These are phyloP conservation scores for Tephrocybe sp. DNA, from an alignment of 768 basidiomycete species.

Conservation along the genomic window DNA sequence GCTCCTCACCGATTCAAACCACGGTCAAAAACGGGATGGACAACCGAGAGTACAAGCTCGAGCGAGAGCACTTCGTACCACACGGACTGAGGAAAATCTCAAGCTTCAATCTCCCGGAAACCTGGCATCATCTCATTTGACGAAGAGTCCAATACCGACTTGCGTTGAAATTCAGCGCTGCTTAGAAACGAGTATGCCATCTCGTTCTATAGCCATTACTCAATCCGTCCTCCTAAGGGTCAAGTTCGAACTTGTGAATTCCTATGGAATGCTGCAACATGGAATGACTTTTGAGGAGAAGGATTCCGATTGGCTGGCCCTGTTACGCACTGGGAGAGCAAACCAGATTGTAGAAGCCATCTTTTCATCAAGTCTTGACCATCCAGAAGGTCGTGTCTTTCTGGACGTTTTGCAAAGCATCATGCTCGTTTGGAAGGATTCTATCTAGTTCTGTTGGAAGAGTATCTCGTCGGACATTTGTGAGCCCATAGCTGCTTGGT, in stretches of 20 bases:
- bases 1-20: constrained; percentile 15
- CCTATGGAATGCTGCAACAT: constrained; percentile 36
- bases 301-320: constrained; percentile 34
- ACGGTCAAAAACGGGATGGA: not conserved
- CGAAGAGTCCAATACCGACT: constrained; percentile 18
- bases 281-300: constrained; percentile 22
- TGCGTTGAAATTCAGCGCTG: constrained; percentile 19
- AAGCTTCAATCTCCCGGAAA: not conserved
- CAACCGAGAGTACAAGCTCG: constrained; percentile 23
- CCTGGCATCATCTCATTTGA: constrained; percentile 6
- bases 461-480: not conserved
- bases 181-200: constrained; percentile 12
- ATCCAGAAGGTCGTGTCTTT: constrained; percentile 4
- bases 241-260: constrained; percentile 39
- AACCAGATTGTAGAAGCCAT: constrained; percentile 23
- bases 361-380: constrained; percentile 19
- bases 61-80: constrained; percentile 20
- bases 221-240: constrained; percentile 20
- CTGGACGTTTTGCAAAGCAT: constrained; percentile 11
- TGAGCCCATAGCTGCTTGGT: constrained; percentile 26
- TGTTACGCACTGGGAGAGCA: constrained; percentile 24
- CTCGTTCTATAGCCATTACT: constrained; percentile 9
- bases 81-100: constrained; percentile 11
- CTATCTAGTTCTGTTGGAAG: not conserved
- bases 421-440: not conserved